These are phyloP conservation scores for Candida corydali DNA, from an alignment of 805 yeast species.

Conservation along the genomic window DNA sequence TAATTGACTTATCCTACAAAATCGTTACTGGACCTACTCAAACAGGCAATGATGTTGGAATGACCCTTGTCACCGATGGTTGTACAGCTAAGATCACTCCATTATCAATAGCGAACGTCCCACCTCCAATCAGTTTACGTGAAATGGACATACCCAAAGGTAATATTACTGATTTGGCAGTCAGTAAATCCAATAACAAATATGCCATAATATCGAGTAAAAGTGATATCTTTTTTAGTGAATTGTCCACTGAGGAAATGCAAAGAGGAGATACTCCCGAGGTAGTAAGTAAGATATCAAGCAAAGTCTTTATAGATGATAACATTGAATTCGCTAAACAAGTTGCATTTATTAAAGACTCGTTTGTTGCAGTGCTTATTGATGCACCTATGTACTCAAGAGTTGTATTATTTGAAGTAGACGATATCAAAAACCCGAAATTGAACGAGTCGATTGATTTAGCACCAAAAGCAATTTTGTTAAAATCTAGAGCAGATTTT, in stretches of 20 bases:
- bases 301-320: constrained; percentile 32
- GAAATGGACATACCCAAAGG: constrained; percentile 46
- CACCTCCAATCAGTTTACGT: constrained; percentile 87
- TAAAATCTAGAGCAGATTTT: constrained; percentile 55
- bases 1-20: constrained; percentile 63
- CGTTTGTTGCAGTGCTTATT: constrained; percentile 50
- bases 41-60: constrained; percentile 70
- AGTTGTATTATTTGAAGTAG: constrained; percentile 47
- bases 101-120: constrained; percentile 77
- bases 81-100: constrained; percentile 70
- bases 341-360: constrained; percentile 51
- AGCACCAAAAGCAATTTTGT: constrained; percentile 48
- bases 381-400: constrained; percentile 53
- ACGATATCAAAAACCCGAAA: constrained; percentile 35
- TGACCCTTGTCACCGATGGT: constrained; percentile 81
- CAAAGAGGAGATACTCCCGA: constrained; percentile 47
- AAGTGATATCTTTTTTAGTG: constrained; percentile 24
- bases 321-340: constrained; percentile 54
- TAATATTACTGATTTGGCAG: constrained; percentile 62
- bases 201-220: constrained; percentile 55
- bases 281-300: constrained; percentile 25
- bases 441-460: constrained; percentile 41
- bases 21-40: constrained; percentile 65
- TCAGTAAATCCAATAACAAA: constrained; percentile 52
- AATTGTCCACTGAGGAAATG: constrained; percentile 50